Percentiles rank a stretch among this genome's conserved stretches.
Conservation (phyloP, 306 rosid genomes). For the Cotoneaster glaucophyllus region DNA sequence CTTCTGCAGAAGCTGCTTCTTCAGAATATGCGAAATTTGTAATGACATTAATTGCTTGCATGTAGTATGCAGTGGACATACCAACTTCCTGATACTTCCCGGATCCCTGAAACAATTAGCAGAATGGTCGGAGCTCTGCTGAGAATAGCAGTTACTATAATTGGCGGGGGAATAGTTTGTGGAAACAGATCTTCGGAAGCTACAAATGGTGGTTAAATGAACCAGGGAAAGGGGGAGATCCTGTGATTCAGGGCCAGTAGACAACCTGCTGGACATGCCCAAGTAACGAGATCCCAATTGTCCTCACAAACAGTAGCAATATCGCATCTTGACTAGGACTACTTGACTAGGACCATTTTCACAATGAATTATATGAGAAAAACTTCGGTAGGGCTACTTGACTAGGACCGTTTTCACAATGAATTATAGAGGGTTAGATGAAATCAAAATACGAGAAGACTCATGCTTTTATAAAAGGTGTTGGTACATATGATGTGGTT, state of each 20-base stretch:
- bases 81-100: background rate
- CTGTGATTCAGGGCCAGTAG: background rate
- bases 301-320: background rate
- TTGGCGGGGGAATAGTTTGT: background rate
- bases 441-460: too few species aligned
- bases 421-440: background rate
- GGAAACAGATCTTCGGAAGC: background rate
- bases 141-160: constrained; percentile 1
- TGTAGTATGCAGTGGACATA: background rate
- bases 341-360: background rate
- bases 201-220: constrained; percentile 12
- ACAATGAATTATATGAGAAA: background rate
- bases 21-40: background rate
- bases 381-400: background rate
- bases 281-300: background rate
- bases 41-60: background rate
- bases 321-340: background rate
- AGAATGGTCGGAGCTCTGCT: constrained; percentile 17
- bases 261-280: background rate
- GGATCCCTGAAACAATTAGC: constrained; percentile 8
- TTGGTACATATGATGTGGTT: background rate
- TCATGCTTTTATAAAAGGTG: background rate
- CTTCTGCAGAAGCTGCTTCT: constrained; percentile 5
- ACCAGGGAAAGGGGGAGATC: constrained; percentile 4
- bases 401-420: background rate